Conservation (phyloP, 805 yeast genomes). For the Scheffersomyces coipomensis region DNA sequence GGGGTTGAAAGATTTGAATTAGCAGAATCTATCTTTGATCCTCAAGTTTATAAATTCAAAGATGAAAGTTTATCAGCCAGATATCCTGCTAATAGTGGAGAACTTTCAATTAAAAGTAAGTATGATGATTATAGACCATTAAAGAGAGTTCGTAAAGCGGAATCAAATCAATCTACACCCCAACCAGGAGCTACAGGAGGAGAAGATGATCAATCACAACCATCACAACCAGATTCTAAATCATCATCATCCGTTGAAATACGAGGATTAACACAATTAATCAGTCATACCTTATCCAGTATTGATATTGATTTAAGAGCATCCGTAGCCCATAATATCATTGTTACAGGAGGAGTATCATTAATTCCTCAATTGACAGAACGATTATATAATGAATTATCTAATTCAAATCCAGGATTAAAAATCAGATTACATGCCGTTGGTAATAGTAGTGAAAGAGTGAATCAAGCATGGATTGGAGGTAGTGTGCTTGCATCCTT, state of each 20-base stretch:
- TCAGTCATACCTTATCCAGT: slow-evolving; percentile 51
- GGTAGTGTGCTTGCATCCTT: slow-evolving; percentile 84
- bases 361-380: slow-evolving; percentile 80
- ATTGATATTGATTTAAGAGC: slow-evolving; percentile 83
- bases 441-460: slow-evolving; percentile 76
- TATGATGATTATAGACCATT: slow-evolving; percentile 70
- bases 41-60: slow-evolving; percentile 42
- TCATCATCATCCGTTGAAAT: slow-evolving; percentile 8
- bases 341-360: slow-evolving; percentile 82
- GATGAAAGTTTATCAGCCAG: slow-evolving; percentile 17
- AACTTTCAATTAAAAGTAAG: slow-evolving; percentile 42
- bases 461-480: slow-evolving; percentile 86
- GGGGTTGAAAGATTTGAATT: slow-evolving; percentile 59
- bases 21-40: slow-evolving; percentile 74
- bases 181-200: slow-evolving; percentile 16
- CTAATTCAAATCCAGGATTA: slow-evolving; percentile 73
- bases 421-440: slow-evolving; percentile 81
- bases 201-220: neutral
- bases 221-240: neutral
- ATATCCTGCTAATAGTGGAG: slow-evolving; percentile 51
- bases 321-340: slow-evolving; percentile 83
- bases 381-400: slow-evolving; percentile 68
- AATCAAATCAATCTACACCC: slow-evolving; percentile 30
- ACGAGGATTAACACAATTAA: slow-evolving; percentile 59
- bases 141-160: slow-evolving; percentile 54